These are phyloP conservation scores for Fraxinus anomala DNA, from an alignment of 257 asterid species.

Conservation along the genomic window DNA sequence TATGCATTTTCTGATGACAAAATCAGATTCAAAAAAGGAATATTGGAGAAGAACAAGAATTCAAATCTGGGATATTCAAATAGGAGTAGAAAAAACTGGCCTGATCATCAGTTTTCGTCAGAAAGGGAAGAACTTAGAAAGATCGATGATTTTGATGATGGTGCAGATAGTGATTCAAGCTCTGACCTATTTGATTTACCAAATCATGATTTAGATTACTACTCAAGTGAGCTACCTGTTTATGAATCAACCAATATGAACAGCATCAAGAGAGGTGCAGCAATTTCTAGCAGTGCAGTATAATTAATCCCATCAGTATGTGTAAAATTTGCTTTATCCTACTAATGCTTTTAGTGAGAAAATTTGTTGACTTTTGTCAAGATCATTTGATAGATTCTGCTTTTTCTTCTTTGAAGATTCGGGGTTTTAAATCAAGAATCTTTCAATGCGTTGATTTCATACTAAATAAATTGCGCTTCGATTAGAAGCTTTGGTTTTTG, in stretches of 20 bases:
- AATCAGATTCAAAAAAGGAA: slow-evolving; percentile 15
- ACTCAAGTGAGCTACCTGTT: slow-evolving; percentile 51
- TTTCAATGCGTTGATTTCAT: no score
- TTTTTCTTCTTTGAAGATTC: slow-evolving; percentile 15
- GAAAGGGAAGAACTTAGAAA: background rate
- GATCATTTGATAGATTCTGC: slow-evolving; percentile 28
- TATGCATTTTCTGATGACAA: slow-evolving; percentile 33
- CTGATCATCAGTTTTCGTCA: background rate
- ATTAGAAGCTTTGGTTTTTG: background rate
- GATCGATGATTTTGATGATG: slow-evolving; percentile 11
- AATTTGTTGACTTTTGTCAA: background rate
- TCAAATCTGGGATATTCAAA: background rate
- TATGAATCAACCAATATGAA: slow-evolving; percentile 49
- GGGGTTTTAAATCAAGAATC: background rate
- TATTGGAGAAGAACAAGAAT: background rate
- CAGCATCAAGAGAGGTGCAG: slow-evolving; percentile 40
- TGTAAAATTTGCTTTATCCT: background rate
- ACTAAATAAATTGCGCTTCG: no score
- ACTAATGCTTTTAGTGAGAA: background rate
- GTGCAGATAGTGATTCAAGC: slow-evolving; percentile 19
- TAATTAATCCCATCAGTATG: slow-evolving; percentile 13
- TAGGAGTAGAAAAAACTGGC: background rate
- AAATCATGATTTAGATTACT: slow-evolving; percentile 19
- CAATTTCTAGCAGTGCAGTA: slow-evolving; percentile 30
- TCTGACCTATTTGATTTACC: slow-evolving; percentile 24